Evolutionary conservation across 768 basidiomycete species (phyloP).

Genomic region (Kwoniella sp.): DNA sequence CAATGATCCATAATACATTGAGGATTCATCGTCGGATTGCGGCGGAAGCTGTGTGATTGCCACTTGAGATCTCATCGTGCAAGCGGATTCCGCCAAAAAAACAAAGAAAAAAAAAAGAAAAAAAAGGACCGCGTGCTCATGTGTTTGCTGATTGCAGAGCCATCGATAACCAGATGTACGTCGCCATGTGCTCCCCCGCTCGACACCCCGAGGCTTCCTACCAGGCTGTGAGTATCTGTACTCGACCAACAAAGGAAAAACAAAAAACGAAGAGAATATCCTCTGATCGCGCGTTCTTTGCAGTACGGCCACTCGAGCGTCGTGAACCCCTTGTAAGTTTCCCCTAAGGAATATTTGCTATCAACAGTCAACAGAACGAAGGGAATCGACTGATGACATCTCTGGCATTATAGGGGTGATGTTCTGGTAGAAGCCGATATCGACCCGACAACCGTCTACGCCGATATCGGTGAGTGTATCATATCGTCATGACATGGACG

Average conservation of each 20-base stretch:
- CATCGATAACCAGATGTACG: constrained; percentile 93
- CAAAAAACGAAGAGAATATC: no score
- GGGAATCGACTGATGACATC: not conserved
- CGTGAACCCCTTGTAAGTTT: constrained; percentile 86
- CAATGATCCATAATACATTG: no score
- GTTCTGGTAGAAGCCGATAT: constrained; percentile 74
- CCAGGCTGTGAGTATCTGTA: constrained; percentile 63
- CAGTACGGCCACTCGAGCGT: constrained; percentile 74
- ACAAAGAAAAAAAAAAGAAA: no score
- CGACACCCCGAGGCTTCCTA: constrained; percentile 78
- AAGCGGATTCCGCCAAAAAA: no score
- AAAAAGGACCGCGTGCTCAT: not conserved
- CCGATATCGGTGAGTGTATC: constrained; percentile 75
- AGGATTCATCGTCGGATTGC: no score
- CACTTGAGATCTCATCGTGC: no score
- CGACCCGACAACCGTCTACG: constrained; percentile 74
- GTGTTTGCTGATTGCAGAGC: constrained; percentile 62
- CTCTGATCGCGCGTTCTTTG: not conserved
- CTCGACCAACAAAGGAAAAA: no score
- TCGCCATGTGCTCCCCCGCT: constrained; percentile 94
- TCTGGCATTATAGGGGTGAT: constrained; percentile 64
- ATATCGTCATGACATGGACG: no score
- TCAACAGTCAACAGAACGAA: no score
- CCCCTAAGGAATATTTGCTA: no score
- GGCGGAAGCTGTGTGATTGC: no score